Conservation (phyloP, 495 filamentous ascomycete species). For the Parachaetomium inaequale region DNA sequence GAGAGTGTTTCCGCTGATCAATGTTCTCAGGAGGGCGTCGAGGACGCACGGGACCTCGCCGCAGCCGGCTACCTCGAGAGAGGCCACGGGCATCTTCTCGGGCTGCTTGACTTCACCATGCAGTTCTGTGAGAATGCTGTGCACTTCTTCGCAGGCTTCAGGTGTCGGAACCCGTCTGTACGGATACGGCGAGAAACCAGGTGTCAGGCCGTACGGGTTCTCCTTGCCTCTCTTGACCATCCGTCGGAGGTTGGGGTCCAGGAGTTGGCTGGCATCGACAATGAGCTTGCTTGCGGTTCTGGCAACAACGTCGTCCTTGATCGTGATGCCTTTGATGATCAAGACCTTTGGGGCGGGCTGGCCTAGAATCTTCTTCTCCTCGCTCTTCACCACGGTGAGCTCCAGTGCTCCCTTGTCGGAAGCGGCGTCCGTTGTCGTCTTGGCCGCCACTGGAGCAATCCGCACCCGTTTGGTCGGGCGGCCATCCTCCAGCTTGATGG, state of each 20-base stretch:
- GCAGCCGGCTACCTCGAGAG: constrained; percentile 78
- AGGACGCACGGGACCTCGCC: constrained; percentile 91
- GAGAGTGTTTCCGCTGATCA: constrained; percentile 73
- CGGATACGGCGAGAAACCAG: constrained; percentile 62
- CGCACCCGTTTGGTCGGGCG: constrained; percentile 2
- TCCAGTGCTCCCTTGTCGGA: not conserved
- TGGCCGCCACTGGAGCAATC: not conserved
- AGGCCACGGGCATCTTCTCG: constrained; percentile 66
- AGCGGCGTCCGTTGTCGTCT: not conserved
- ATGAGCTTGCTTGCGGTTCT: constrained; percentile 15
- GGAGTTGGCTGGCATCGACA: constrained; percentile 16
- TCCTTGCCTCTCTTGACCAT: constrained; percentile 35
- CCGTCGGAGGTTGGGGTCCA: constrained; percentile 27
- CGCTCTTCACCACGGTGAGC: not conserved
- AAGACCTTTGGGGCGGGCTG: not conserved
- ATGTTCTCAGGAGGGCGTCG: constrained; percentile 80
- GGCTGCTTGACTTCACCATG: constrained; percentile 68
- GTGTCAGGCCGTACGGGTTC: constrained; percentile 47
- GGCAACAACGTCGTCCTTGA: constrained; percentile 5
- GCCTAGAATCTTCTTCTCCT: constrained; percentile 11
- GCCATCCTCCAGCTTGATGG: not conserved
- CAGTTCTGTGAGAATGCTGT: constrained; percentile 57
- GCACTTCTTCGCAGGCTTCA: constrained; percentile 72
- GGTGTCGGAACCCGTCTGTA: constrained; percentile 63
- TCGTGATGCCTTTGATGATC: constrained; percentile 17